These are phyloP conservation scores for Candolleomyces efflorescens DNA, from an alignment of 768 basidiomycete species.

Conservation along the genomic window DNA sequence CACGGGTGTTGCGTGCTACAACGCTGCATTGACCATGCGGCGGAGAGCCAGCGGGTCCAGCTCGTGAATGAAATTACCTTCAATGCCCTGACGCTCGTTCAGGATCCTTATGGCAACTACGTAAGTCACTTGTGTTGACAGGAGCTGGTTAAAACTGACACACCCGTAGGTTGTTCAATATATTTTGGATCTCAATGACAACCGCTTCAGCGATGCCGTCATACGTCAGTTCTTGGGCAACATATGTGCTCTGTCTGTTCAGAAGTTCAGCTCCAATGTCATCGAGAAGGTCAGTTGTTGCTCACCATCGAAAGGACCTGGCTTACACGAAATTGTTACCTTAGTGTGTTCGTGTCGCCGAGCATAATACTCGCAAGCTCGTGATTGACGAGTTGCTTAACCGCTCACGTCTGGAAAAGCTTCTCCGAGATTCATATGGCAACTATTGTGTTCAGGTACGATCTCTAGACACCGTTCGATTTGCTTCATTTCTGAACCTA, in stretches of 20 bases:
- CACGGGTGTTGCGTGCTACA: slow-evolving; percentile 99
- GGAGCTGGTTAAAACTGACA: slow-evolving; percentile 4
- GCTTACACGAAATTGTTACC: not conserved
- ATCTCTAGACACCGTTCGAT: not conserved
- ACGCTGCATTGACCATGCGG: slow-evolving; percentile 97
- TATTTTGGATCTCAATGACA: slow-evolving; percentile 97
- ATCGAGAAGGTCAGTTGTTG: slow-evolving; percentile 75
- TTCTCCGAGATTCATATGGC: slow-evolving; percentile 93
- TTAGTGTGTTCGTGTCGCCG: slow-evolving; percentile 88
- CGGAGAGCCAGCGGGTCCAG: slow-evolving; percentile 91
- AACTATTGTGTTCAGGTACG: slow-evolving; percentile 91
- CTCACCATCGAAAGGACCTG: not conserved
- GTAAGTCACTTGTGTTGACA: slow-evolving; percentile 36
- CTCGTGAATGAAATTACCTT: slow-evolving; percentile 99
- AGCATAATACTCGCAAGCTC: slow-evolving; percentile 90
- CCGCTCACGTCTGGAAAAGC: slow-evolving; percentile 90
- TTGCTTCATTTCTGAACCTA: not conserved
- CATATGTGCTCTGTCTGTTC: slow-evolving; percentile 94
- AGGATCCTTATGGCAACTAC: slow-evolving; percentile 95
- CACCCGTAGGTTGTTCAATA: slow-evolving; percentile 86
- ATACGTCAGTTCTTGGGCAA: slow-evolving; percentile 98
- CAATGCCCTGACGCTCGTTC: slow-evolving; percentile 94
- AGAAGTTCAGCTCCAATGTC: slow-evolving; percentile 99
- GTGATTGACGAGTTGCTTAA: slow-evolving; percentile 95
- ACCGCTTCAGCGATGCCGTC: slow-evolving; percentile 95